These are phyloP conservation scores for Exophiala calicioides DNA, from an alignment of 2,329 filamentous ascomycete species.

Conservation along the genomic window DNA sequence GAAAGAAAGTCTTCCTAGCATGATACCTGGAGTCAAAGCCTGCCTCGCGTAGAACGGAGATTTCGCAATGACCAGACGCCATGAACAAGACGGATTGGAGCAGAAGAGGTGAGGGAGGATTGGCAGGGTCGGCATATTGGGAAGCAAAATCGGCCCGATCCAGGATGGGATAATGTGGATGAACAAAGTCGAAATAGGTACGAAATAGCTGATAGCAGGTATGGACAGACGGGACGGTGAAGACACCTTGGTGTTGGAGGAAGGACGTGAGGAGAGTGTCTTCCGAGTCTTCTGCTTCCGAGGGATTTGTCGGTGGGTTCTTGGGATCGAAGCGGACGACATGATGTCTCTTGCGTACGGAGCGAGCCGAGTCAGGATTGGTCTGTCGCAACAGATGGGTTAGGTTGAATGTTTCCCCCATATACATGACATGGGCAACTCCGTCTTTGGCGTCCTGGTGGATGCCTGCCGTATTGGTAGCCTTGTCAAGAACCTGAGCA, in stretches of 20 bases:
- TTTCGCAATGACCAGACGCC: background rate
- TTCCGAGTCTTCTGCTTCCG: constrained; percentile 28
- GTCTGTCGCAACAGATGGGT: constrained; percentile 29
- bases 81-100: constrained; percentile 27
- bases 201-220: constrained; percentile 28
- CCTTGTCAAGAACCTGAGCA: constrained; percentile 22
- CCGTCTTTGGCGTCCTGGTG: constrained; percentile 18
- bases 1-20: constrained; percentile 30
- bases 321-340: constrained; percentile 23
- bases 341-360: constrained; percentile 20
- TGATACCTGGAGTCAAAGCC: constrained; percentile 24
- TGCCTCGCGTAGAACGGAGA: constrained; percentile 34
- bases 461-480: constrained; percentile 12
- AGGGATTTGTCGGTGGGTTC: constrained; percentile 19
- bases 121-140: constrained; percentile 21
- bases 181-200: constrained; percentile 30
- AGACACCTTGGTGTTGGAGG: constrained; percentile 25
- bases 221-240: constrained; percentile 22
- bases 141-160: constrained; percentile 26
- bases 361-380: constrained; percentile 19
- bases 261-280: constrained; percentile 27
- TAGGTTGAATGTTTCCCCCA: constrained; percentile 26
- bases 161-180: constrained; percentile 30
- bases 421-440: constrained; percentile 24
- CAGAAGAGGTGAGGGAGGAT: constrained; percentile 25